These are phyloP conservation scores for Neopestalotiopsis sp. DNA, from an alignment of 2,329 filamentous ascomycete genomes.

Conservation along the genomic window DNA sequence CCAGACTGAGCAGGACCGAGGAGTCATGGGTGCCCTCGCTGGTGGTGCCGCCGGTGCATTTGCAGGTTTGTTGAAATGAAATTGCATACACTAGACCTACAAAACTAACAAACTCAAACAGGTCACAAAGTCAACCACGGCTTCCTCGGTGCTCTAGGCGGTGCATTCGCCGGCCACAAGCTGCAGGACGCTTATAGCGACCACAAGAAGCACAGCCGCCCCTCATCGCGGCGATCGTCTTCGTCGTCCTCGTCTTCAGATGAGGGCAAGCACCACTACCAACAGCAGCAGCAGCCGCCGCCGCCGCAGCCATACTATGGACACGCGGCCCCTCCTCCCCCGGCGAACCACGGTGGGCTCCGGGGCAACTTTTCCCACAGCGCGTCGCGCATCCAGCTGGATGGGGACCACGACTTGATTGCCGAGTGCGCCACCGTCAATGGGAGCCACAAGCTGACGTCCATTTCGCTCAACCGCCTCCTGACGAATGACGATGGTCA, in stretches of 20 bases:
- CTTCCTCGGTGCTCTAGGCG: conserved; percentile 16
- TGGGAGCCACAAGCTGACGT: conserved; percentile 23
- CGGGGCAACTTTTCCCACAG: conserved; percentile 25
- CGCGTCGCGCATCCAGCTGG: conserved; percentile 21
- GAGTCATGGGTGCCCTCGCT: conserved; percentile 15
- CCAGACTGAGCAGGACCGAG: conserved; percentile 12
- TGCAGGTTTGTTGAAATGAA: not conserved
- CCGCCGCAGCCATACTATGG: not conserved
- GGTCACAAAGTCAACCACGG: conserved; percentile 18
- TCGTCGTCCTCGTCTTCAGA: conserved; percentile 14
- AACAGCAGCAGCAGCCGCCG: not conserved
- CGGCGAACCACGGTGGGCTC: not conserved
- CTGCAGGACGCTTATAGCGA: conserved; percentile 17
- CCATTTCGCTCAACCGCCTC: conserved; percentile 26
- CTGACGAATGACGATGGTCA: conserved; percentile 26
- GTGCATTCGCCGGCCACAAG: conserved; percentile 19
- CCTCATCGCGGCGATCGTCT: conserved; percentile 11
- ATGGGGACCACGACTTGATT: conserved; percentile 25
- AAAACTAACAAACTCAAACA: not conserved
- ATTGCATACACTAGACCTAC: not conserved
- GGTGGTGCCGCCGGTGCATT: conserved; percentile 16
- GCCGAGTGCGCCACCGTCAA: conserved; percentile 24
- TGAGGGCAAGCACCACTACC: not conserved
- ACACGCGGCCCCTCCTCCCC: not conserved
- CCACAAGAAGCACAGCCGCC: conserved; percentile 12